Evolutionary conservation across 768 basidiomycete genomes (phyloP), one percentile per base, ranked within the genome.

Genomic region (Leccinum imitatum): DNA sequence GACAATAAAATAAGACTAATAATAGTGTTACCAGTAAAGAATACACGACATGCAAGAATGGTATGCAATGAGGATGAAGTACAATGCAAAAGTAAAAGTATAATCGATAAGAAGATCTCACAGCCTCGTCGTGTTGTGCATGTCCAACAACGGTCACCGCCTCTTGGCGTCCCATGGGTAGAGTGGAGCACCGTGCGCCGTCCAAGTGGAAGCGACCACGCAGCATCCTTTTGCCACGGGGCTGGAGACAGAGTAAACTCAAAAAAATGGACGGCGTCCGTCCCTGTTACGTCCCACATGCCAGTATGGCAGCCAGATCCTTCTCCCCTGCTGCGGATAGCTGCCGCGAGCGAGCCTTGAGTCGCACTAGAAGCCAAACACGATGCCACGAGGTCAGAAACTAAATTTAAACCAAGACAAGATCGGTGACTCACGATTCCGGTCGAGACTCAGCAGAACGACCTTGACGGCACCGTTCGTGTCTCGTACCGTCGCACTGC

Each of bases 301-400:
- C 76, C 35, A 96, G 78, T 58, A 96, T 82, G 50, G 79, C 72
- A 3, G 87, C 91, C 63, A 98, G 79, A 63, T 95, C 95, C 68
- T 85, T 89, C 76, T 97, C 93, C 71, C 85, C 87, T 9, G 90
- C 91, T 37, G 91, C 92, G 54, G 89, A 83, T 35, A 98, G 80
- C 62, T 94, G 90, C 66, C 92, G 82, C 13, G 93, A 87, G 17
- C 93, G 86, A 15, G 95, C 92, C 72, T 95, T 96, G 62, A 98
- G 78, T 15, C 95, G 91, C 64, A 98, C 91, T 93, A 50, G 50
- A n/a, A 4, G 65, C 15, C 58, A n/a, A 59, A 50, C 48, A 7
- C 17, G 35, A 41, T 25, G 56, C n/a, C 35, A 39, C 46, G 50
- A 59, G 48, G 56, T 64, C 60, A 62, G 52, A 35, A 55, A 46